Evolutionary conservation across 2,329 filamentous ascomycete species (phyloP).

Genomic region (Stagonosporopsis chrysanthemi): DNA sequence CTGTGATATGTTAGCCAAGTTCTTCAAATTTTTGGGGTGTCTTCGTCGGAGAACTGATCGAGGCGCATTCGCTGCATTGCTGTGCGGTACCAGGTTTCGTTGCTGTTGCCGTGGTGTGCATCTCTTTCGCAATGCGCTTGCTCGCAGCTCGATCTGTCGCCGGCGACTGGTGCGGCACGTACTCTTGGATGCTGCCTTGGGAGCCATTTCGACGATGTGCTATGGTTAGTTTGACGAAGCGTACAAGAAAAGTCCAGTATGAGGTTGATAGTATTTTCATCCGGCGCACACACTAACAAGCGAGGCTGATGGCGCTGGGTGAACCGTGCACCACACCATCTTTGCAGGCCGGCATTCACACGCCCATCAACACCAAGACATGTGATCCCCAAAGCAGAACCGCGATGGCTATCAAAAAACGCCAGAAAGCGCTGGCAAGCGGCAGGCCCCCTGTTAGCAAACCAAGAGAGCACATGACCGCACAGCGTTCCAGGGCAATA

Average conservation of each 20-base stretch:
- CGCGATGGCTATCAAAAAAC: constrained; percentile 46
- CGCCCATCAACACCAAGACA: constrained; percentile 6
- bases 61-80: constrained; percentile 33
- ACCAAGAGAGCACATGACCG: constrained; percentile 56
- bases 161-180: constrained; percentile 28
- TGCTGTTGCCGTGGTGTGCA: constrained; percentile 16
- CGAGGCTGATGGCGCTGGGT: constrained; percentile 14
- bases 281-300: constrained; percentile 5
- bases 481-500: constrained; percentile 64
- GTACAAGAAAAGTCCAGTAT: constrained; percentile 35
- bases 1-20: constrained; percentile 47
- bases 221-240: constrained; percentile 39
- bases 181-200: constrained; percentile 50
- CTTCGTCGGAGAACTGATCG: constrained; percentile 21
- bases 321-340: constrained; percentile 1
- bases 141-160: constrained; percentile 20
- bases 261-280: not conserved
- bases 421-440: constrained; percentile 43
- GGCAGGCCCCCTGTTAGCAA: constrained; percentile 43
- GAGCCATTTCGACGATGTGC: constrained; percentile 51
- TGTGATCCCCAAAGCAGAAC: constrained; percentile 7
- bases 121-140: constrained; percentile 17
- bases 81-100: constrained; percentile 18
- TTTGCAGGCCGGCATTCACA: not conserved
- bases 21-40: constrained; percentile 8